A percentile compares a stretch with the other conserved stretches of the same genome.
Evolutionary conservation across 2,329 filamentous ascomycete genomes (phyloP).

Genomic region (Hypocrella siamensis): DNA sequence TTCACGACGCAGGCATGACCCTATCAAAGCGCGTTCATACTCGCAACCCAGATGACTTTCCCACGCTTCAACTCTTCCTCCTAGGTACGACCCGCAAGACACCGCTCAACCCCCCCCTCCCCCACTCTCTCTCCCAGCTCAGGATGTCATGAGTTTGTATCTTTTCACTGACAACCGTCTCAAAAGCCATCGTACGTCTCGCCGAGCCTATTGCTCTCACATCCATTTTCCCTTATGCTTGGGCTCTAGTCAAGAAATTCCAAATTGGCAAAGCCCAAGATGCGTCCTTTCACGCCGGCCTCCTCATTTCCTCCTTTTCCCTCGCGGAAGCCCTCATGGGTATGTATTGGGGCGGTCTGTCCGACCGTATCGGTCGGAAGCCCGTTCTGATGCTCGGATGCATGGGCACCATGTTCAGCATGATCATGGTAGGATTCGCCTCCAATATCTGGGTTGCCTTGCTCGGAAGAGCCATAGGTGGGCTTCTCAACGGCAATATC

Average conservation of each 20-base stretch:
- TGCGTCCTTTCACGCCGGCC: constrained; percentile 76
- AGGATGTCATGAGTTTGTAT: neutral
- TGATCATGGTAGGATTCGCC: constrained; percentile 71
- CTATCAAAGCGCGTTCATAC: constrained; percentile 32
- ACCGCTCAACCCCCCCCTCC: too few relatives aligned
- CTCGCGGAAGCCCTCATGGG: constrained; percentile 70
- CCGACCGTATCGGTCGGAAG: constrained; percentile 71
- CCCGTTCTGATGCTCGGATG: constrained; percentile 73
- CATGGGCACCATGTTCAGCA: constrained; percentile 64
- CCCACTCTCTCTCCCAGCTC: neutral
- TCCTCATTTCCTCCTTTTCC: constrained; percentile 76
- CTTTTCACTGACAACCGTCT: neutral
- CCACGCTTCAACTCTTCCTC: constrained; percentile 66
- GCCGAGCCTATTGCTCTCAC: constrained; percentile 87
- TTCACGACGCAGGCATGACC: constrained; percentile 30
- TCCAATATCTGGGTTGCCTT: constrained; percentile 75
- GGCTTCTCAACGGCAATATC: constrained; percentile 80
- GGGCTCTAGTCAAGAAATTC: constrained; percentile 66
- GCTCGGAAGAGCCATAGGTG: constrained; percentile 58
- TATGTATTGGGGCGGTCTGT: constrained; percentile 76
- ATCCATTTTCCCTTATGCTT: constrained; percentile 86
- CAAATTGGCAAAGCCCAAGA: constrained; percentile 54
- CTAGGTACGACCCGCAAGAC: constrained; percentile 49
- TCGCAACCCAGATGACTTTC: constrained; percentile 60
- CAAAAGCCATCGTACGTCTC: constrained; percentile 71